These are phyloP conservation scores for Jamesozyma jinghongensis DNA, from an alignment of 805 yeast species.

Conservation along the genomic window DNA sequence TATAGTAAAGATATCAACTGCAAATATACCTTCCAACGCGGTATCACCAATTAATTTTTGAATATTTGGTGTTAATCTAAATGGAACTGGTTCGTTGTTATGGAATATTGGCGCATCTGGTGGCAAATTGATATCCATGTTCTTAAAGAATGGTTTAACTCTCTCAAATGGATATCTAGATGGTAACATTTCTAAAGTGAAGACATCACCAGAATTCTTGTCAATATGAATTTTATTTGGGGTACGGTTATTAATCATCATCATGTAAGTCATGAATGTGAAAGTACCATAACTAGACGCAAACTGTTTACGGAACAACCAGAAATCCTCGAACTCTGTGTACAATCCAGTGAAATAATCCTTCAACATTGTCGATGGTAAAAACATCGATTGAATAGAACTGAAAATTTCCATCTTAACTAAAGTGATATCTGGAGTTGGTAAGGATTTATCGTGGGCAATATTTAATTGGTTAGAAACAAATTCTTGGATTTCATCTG, in stretches of 20 bases:
- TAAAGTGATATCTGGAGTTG: constrained; percentile 84
- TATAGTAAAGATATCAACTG: constrained; percentile 74
- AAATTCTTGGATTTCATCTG: constrained; percentile 86
- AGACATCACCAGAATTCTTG: constrained; percentile 73
- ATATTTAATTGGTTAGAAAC: constrained; percentile 79
- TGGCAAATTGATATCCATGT: constrained; percentile 31
- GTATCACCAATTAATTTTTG: constrained; percentile 91
- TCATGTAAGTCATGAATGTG: constrained; percentile 85
- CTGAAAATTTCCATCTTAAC: constrained; percentile 85
- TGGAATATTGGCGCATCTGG: constrained; percentile 69
- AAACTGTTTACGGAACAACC: constrained; percentile 94
- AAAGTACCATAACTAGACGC: constrained; percentile 91
- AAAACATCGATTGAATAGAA: constrained; percentile 78
- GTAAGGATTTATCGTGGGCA: constrained; percentile 87
- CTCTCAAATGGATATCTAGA: constrained; percentile 53
- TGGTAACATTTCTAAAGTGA: constrained; percentile 95
- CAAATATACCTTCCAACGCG: constrained; percentile 84
- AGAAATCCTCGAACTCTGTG: constrained; percentile 81
- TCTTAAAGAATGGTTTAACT: constrained; percentile 32
- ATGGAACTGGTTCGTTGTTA: constrained; percentile 89
- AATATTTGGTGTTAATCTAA: constrained; percentile 90
- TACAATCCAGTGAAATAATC: constrained; percentile 66
- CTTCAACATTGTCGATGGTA: constrained; percentile 75
- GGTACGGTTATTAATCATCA: constrained; percentile 85
- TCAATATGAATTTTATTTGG: constrained; percentile 89